Conservation (phyloP, 2,329 filamentous ascomycete species). For the Aspergillus jensenii region DNA sequence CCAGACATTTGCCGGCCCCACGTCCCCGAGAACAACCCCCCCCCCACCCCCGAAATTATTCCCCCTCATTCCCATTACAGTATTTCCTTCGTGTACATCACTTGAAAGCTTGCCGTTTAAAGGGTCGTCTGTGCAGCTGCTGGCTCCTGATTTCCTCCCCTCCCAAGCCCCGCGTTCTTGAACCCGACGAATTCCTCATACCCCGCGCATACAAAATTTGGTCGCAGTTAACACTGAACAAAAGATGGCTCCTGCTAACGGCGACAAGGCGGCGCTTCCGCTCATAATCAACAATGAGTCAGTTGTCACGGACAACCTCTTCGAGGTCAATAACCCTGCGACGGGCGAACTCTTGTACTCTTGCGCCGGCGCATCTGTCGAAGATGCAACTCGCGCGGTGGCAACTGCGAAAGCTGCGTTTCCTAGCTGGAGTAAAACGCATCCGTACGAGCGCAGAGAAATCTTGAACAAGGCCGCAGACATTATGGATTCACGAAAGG, state of each 20-base stretch:
- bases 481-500: slow-evolving; percentile 52
- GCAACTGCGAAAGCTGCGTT: slow-evolving; percentile 67
- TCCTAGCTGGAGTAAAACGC: slow-evolving; percentile 65
- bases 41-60: slow-evolving; percentile 9
- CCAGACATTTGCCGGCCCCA: slow-evolving; percentile 2
- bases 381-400: slow-evolving; percentile 57
- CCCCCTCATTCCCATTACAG: slow-evolving; percentile 11
- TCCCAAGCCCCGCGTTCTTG: not conserved
- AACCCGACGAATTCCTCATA: not conserved
- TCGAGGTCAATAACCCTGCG: slow-evolving; percentile 56
- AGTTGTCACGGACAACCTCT: slow-evolving; percentile 39
- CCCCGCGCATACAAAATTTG: not conserved
- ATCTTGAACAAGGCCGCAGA: slow-evolving; percentile 55
- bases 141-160: not conserved
- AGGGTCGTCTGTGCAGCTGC: not conserved
- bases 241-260: slow-evolving; percentile 13
- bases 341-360: slow-evolving; percentile 55
- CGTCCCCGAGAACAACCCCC: slow-evolving; percentile 1
- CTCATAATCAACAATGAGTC: slow-evolving; percentile 47
- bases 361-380: slow-evolving; percentile 56
- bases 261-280: slow-evolving; percentile 29
- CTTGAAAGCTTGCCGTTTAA: not conserved
- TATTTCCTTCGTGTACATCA: no score
- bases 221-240: not conserved
- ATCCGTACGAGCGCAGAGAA: slow-evolving; percentile 61